Conservation (phyloP, 768 basidiomycete genomes). For the Auriscalpium orientale region DNA sequence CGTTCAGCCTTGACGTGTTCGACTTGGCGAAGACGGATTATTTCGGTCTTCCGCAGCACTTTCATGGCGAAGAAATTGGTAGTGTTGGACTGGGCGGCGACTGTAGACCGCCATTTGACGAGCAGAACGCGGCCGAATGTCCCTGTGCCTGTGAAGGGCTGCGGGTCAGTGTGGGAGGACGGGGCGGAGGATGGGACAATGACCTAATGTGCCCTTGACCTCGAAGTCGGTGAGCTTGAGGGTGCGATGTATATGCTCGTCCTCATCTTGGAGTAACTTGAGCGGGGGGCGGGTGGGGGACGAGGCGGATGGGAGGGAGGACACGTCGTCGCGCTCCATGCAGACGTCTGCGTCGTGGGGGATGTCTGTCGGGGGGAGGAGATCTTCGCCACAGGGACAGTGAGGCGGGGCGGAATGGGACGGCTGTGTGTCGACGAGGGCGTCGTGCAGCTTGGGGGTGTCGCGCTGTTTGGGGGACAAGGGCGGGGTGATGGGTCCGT, state of each 20-base stretch:
- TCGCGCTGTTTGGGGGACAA: conserved; percentile 2
- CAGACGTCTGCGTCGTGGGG: conserved; percentile 8
- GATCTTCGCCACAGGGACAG: background rate
- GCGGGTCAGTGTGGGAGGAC: background rate
- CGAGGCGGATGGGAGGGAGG: conserved; percentile 13
- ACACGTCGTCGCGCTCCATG: conserved; percentile 7
- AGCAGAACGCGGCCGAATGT: conserved; percentile 93
- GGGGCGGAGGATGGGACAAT: conserved; percentile 12
- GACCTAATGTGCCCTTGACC: conserved; percentile 71
- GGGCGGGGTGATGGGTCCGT: conserved; percentile 7
- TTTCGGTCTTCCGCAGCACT: conserved; percentile 78
- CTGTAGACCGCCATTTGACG: conserved; percentile 59
- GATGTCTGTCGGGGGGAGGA: conserved; percentile 1
- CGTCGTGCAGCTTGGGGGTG: conserved; percentile 1
- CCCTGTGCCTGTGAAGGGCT: conserved; percentile 65
- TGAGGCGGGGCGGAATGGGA: conserved; percentile 6
- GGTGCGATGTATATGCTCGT: conserved; percentile 50
- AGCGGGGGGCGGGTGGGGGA: conserved; percentile 32
- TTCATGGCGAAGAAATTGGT: conserved; percentile 80
- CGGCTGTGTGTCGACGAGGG: background rate
- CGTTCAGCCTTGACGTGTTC: conserved; percentile 98
- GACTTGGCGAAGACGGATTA: conserved; percentile 87
- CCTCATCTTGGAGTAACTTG: conserved; percentile 62
- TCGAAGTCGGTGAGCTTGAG: conserved; percentile 74
- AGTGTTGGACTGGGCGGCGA: conserved; percentile 37